phyloP scores from a whole-genome alignment of 1,139 yeast species.

The Scheffersomyces quercinus region DNA sequence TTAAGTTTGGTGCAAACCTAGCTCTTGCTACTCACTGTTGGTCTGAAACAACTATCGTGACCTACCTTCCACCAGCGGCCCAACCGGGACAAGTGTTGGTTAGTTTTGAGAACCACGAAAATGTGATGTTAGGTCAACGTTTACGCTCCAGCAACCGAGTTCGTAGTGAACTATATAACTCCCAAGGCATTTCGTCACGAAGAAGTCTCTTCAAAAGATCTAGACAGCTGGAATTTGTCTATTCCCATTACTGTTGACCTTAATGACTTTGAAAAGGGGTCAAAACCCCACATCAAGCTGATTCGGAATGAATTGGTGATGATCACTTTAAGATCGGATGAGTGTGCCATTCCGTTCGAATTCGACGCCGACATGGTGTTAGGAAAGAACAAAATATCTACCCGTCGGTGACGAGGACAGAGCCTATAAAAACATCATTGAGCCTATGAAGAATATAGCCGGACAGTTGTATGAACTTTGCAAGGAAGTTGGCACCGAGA shows the following conservation, averaged over 20 bases:
- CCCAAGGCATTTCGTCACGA: slow-evolving; percentile 6
- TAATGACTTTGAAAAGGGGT: background rate
- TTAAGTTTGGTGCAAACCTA: slow-evolving; percentile 80
- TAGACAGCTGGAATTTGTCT: slow-evolving; percentile 12
- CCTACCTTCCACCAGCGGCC: slow-evolving; percentile 88
- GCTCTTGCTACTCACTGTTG: slow-evolving; percentile 93
- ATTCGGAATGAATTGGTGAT: slow-evolving; percentile 13
- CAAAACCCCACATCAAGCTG: slow-evolving; percentile 7
- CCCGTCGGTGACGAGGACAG: slow-evolving; percentile 5
- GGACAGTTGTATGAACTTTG: slow-evolving; percentile 5
- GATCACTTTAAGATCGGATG: slow-evolving; percentile 9
- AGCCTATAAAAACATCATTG: slow-evolving; percentile 9
- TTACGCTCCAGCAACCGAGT: background rate
- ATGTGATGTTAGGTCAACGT: slow-evolving; percentile 19
- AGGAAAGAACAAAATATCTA: slow-evolving; percentile 2
- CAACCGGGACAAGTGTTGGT: slow-evolving; percentile 91
- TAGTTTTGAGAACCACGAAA: slow-evolving; percentile 60
- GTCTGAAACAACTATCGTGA: slow-evolving; percentile 92
- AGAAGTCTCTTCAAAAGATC: slow-evolving; percentile 9
- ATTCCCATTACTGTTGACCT: slow-evolving; percentile 10
- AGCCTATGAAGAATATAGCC: slow-evolving; percentile 9
- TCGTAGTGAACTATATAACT: background rate
- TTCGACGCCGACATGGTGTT: slow-evolving; percentile 13
- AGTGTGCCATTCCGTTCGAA: slow-evolving; percentile 14
- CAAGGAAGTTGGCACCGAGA: slow-evolving; percentile 8